Evolutionary conservation across 1,139 yeast species (phyloP), one percentile per base, ranked within the genome.

Genomic region (Groenewaldozyma sp.): DNA sequence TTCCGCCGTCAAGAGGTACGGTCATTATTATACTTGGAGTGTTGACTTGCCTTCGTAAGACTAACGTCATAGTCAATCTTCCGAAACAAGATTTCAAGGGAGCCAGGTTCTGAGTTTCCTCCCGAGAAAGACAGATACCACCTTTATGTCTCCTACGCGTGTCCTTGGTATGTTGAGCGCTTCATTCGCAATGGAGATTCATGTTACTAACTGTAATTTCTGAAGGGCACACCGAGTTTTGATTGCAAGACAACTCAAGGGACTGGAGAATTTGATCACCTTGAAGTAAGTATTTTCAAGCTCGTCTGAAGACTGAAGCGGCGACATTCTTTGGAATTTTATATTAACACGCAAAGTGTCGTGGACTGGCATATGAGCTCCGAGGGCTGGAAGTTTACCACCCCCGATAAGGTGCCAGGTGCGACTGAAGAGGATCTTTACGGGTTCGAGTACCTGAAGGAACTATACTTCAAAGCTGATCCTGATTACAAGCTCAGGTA

Each of bases 341-440:
- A 18, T 6, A 9, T 13, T 34, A 22, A 24, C 18, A 18, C 7
- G 4, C 11, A 10, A 21, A 76, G 88, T 10, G 82, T 84, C 38
- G 96, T 87, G 14, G 93, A 84, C 58, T 87, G 95, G 88, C 78
- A 76, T 52, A 71, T 87, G 80, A 95, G 71, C 60, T 31, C 58
- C 36, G 68, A 80, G 47, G 96, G 97, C 3, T 88, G 97, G 97
- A 73, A 87, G 56, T 84, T 88, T 59, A 65, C 74, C 28, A 57
- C 60, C 14, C 61, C 63, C n/a, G 69, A 61, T 29, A 71, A 68
- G 24, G 64, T 63, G 27, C 71, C 71, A 17, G 74, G 69, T 9
- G 79, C 84, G 14, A 80, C 88, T 3, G 67, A 66, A 34, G 96
- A 87, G 43, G 78, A 75, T 16, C 47, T 80, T 37, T 72, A 82